Base-by-base conservation (phyloP, 345 rosid species). In the Salix suchowensis region DNA sequence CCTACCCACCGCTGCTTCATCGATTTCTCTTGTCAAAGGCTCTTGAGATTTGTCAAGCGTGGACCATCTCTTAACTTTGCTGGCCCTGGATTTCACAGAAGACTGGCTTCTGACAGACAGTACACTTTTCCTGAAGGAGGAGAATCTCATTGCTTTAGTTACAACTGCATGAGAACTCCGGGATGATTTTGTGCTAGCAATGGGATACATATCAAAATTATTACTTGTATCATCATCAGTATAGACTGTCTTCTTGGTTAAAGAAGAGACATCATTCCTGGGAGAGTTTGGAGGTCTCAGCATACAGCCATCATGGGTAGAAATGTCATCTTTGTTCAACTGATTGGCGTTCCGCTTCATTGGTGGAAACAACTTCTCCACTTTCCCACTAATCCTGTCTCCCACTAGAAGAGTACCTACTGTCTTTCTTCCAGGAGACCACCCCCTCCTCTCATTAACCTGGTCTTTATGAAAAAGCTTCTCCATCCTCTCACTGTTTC, bases 391-490 rank as follows among this genome's bases (percentile, higher is more conserved):
- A 30, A 65, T 72, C 73, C 74, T 78, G 67, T 81, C 73, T 78
- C 78, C 84, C 67, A 54, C n/a, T 68, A 69, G 73, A 48, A 79
- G 75, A 78, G 82, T 82, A 26, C 88, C 80, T 24, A 70, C 64
- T 74, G 77, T 80, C 83, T 85, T 88, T 76, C 84, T 83, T 39
- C 84, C 84, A 50, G 85, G 73, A 81, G 85, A 76, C 76, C 24
- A 76, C 80, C 85, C 85, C 80, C 48, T 78, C 67, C 70, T 77
- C 10, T 81, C 82, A 68, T 74, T 68, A 65, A 40, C 73, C 42
- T 76, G 82, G 30, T 46, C 75, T 64, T 81, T 77, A 69, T 73
- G 76, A 46, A 79, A 68, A 48, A 81, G 42, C 70, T 71, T 84
- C 66, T 79, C 80, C 36, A 70, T 73, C 65, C 83, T 83, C 79